Percentiles rank a stretch among this genome's conserved stretches.
phyloP scores from a whole-genome alignment of 1,284 basidiomycete species.

The Ceratobasidium papillatum region DNA sequence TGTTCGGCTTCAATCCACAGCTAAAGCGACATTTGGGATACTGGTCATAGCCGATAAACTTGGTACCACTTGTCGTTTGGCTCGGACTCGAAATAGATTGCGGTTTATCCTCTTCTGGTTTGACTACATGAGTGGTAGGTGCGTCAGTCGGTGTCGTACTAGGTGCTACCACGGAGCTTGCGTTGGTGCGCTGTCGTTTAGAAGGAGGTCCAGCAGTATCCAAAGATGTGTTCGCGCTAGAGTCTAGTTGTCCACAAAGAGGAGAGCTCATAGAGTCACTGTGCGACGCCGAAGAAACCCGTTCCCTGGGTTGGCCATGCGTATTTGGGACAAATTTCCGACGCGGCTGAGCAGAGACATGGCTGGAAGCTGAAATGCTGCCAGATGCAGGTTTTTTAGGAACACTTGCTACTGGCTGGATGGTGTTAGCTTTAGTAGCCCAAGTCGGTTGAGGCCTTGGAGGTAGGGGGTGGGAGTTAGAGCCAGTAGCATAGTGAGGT shows the following conservation, averaged over 20 bases:
- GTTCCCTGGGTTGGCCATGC: neutral
- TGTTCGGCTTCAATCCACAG: neutral
- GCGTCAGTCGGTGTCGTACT: neutral
- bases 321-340: neutral
- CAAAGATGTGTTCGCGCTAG: neutral
- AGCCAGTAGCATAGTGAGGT: neutral
- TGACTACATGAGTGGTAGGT: neutral
- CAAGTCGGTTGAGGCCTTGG: neutral
- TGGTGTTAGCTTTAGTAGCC: neutral
- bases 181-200: conserved; percentile 21
- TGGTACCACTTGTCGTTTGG: neutral
- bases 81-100: neutral
- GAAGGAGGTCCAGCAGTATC: neutral
- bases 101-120: neutral
- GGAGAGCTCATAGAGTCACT: neutral
- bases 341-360: neutral
- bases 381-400: neutral
- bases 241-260: neutral
- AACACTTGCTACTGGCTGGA: neutral
- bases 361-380: neutral
- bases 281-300: neutral
- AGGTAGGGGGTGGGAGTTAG: neutral
- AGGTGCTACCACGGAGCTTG: neutral
- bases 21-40: conserved; percentile 14
- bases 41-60: conserved; percentile 23